A percentile compares a stretch with the other conserved stretches of the same genome.
Evolutionary conservation across 495 filamentous ascomycete genomes (phyloP).

Genomic region (Staphylotrichum tortipilum): DNA sequence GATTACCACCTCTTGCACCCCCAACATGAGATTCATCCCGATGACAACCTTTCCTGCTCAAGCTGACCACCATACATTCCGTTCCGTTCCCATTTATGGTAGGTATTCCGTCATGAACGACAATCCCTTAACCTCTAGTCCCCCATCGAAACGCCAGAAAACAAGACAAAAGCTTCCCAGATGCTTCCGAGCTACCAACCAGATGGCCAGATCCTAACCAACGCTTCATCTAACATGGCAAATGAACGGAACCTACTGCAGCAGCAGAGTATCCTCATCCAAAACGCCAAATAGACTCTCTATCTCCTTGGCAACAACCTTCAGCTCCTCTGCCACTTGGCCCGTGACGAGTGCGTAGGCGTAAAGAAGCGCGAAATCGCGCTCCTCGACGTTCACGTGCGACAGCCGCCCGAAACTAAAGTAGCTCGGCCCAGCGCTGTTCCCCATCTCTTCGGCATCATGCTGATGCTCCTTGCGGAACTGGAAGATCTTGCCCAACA

Average conservation of each 20-base stretch:
- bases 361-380: constrained; percentile 47
- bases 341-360: constrained; percentile 56
- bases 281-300: constrained; percentile 66
- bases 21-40: no score
- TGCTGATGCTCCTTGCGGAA: constrained; percentile 60
- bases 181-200: no score
- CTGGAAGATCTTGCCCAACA: constrained; percentile 83
- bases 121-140: no score
- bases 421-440: neutral
- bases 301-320: constrained; percentile 58
- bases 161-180: no score
- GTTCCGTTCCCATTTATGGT: no score
- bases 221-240: no score
- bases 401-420: constrained; percentile 6
- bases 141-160: no score
- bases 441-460: constrained; percentile 5
- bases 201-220: no score
- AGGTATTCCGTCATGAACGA: no score
- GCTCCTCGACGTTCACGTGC: constrained; percentile 34
- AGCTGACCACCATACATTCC: no score
- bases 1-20: no score
- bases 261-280: constrained; percentile 61
- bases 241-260: constrained; percentile 38
- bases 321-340: constrained; percentile 63
- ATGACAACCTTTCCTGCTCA: no score